A percentile compares a stretch with the other conserved stretches of the same genome.
Evolutionary conservation across 1,284 basidiomycete genomes (phyloP).

Genomic region (Heliocybe sulcata): DNA sequence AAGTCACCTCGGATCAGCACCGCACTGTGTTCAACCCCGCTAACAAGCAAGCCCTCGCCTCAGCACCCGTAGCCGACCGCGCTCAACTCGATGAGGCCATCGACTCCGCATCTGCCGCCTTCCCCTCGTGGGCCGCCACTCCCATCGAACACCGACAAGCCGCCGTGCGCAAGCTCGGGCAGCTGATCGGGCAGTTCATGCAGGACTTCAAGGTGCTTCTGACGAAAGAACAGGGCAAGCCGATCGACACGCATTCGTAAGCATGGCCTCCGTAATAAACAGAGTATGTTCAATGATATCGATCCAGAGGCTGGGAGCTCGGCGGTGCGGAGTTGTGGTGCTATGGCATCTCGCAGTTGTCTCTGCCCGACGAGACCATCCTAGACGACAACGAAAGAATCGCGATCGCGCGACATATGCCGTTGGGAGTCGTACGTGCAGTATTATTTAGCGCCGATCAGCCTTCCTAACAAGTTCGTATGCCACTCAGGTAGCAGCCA

Average conservation of each 20-base stretch:
- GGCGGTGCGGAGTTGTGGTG: background rate
- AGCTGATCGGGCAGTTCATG: constrained; percentile 4
- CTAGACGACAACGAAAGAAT: background rate
- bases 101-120: constrained; percentile 8
- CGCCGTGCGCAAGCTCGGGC: constrained; percentile 5
- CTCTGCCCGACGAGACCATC: background rate
- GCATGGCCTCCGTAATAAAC: constrained; percentile 8
- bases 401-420: background rate
- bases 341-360: background rate
- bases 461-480: background rate
- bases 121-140: constrained; percentile 7
- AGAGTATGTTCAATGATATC: background rate
- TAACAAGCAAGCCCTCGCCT: constrained; percentile 8
- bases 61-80: constrained; percentile 9
- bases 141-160: constrained; percentile 8
- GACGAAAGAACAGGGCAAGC: constrained; percentile 10
- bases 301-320: constrained; percentile 1
- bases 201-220: constrained; percentile 6
- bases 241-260: constrained; percentile 8
- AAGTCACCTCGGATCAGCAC: background rate
- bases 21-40: constrained; percentile 9
- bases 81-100: constrained; percentile 10
- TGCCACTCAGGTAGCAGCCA: background rate
- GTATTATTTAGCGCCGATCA: background rate
- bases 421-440: background rate